Evolutionary conservation across 2,329 filamentous ascomycete genomes (phyloP), one percentile per base, ranked within the genome.

Genomic region (Trematosphaeria pertusa): DNA sequence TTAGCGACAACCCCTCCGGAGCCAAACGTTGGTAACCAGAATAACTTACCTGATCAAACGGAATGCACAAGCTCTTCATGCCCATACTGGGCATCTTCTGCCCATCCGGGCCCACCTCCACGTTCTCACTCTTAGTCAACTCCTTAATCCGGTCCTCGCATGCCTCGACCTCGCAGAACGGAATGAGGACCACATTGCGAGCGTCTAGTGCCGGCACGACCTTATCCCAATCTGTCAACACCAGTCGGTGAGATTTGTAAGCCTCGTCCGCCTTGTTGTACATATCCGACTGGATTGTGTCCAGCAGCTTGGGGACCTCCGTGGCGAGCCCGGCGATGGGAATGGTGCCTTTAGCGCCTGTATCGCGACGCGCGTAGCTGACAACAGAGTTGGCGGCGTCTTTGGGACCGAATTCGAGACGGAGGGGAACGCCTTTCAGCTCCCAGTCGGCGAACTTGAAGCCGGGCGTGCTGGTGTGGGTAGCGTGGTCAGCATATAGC

Each of bases 381-480:
- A 97, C 87, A 32, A 92, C 88, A 47, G 88, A 84, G 70, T 92
- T 90, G 56, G 89, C 90, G 10, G 88, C 87, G 69, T 97, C 94
- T 75, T 96, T 96, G 64, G 94, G 93, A 5, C 95, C 95, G 67
- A 96, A 96, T 74, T 99, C 94, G 48, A 99, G 82, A 49, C 94
- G 88, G 28, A 99, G 83, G 36, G 95, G 94, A 32, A 97, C 88
- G 70, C 95, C 94, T 76, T 93, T 95, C 62, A 97, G 82, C 74
- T 99, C 95, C 91, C 91, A 97, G 75, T 99, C 92, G 76, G 95
- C 96, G 81, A 99, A 99, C 76, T 99, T 99, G 87, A 89, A 97
- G 56, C 91, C 91, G 30, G 94, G 92, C 50, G 91, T n/a, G n/a
- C n/a, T n/a, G n/a, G n/a, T n/a, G n/a, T n/a, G n/a, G n/a, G n/a